phyloP scores from a whole-genome alignment of 2,329 filamentous ascomycete genomes.

The Onygenales sp. region DNA sequence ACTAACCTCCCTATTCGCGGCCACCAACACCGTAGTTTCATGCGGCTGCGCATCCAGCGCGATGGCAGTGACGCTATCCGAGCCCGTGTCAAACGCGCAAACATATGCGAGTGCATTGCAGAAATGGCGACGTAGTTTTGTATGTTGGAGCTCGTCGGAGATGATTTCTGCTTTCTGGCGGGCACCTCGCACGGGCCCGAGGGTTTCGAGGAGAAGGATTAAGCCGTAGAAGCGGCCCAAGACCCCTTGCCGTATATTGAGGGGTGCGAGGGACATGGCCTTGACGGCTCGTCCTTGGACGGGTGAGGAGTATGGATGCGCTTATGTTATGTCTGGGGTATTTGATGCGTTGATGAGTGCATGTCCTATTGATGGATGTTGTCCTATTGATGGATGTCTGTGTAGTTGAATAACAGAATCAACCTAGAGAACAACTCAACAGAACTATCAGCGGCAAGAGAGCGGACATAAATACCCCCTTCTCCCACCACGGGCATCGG shows the following conservation, averaged over 20 bases:
- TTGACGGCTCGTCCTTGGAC: no score
- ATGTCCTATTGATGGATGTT: no score
- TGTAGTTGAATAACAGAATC: no score
- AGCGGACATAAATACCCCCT: no score
- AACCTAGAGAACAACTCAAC: no score
- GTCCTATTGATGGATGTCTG: no score
- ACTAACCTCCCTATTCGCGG: not conserved
- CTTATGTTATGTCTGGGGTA: no score
- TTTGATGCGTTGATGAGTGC: no score
- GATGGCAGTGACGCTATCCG: not conserved
- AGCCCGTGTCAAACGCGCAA: not conserved
- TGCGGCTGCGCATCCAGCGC: not conserved
- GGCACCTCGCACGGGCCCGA: not conserved
- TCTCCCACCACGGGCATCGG: no score
- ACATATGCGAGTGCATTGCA: not conserved
- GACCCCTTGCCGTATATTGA: not conserved
- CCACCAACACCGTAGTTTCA: not conserved
- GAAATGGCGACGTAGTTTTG: not conserved
- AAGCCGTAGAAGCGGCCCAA: not conserved
- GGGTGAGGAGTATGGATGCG: no score
- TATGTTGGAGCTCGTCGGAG: not conserved
- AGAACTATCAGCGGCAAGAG: no score
- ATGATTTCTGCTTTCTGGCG: not conserved
- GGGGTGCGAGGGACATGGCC: no score
- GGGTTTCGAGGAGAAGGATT: not conserved